Conservation (phyloP, 169 alveolate species). For the Condylostoma magnum region DNA sequence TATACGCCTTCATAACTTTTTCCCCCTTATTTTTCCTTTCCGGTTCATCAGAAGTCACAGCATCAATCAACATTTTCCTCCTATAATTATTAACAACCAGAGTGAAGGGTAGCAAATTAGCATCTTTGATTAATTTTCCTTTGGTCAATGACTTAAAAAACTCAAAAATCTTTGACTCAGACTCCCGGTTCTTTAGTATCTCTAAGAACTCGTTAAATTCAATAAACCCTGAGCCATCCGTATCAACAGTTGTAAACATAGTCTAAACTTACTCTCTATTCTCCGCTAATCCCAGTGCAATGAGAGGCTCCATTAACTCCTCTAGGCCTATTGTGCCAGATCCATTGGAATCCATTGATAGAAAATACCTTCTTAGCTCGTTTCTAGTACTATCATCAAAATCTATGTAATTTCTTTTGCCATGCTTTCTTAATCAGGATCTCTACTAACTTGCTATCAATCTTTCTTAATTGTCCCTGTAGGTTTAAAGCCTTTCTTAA, state of each 20-base stretch:
- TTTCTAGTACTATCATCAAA: slow-evolving; percentile 49
- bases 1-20: slow-evolving; percentile 49
- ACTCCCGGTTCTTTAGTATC: slow-evolving; percentile 61
- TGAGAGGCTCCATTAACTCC: slow-evolving; percentile 68
- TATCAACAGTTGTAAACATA: slow-evolving; percentile 55
- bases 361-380: slow-evolving; percentile 47
- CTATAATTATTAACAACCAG: slow-evolving; percentile 48
- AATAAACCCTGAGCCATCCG: slow-evolving; percentile 57
- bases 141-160: slow-evolving; percentile 57
- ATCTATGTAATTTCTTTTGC: slow-evolving; percentile 45
- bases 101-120: slow-evolving; percentile 38
- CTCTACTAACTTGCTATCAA: slow-evolving; percentile 16
- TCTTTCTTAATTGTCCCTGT: not conserved
- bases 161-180: not conserved
- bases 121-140: slow-evolving; percentile 45
- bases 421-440: slow-evolving; percentile 50
- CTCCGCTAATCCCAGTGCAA: slow-evolving; percentile 68
- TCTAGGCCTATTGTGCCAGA: slow-evolving; percentile 53
- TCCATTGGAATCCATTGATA: slow-evolving; percentile 51
- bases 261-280: slow-evolving; percentile 51
- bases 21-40: slow-evolving; percentile 41
- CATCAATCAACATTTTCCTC: slow-evolving; percentile 51
- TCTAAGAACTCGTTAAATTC: slow-evolving; percentile 67
- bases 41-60: slow-evolving; percentile 44
- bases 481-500: not conserved